These are phyloP conservation scores for Saussurea involucrata DNA, from an alignment of 129 eudicot genomes.

Conservation along the genomic window DNA sequence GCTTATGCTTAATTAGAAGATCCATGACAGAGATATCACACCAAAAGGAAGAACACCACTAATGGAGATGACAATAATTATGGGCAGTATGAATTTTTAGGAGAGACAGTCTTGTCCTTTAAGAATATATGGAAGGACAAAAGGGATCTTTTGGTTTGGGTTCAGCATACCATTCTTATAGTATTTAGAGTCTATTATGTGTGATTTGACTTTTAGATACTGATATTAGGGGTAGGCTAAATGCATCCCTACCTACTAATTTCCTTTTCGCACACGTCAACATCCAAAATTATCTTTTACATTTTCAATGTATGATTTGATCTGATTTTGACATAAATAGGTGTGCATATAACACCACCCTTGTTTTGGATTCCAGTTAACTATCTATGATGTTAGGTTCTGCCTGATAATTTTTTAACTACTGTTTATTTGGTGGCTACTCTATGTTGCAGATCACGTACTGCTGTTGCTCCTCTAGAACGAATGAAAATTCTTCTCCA, in stretches of 20 bases:
- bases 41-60: background rate
- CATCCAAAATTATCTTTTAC: background rate
- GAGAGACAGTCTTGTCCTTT: background rate
- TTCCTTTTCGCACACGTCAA: background rate
- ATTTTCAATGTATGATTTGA: background rate
- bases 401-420: background rate
- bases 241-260: background rate
- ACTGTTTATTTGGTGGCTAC: background rate
- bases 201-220: background rate
- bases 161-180: background rate
- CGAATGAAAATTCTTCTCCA: slow-evolving; percentile 76
- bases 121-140: background rate
- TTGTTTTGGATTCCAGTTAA: background rate
- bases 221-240: background rate
- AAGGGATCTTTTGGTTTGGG: background rate
- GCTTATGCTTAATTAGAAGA: background rate
- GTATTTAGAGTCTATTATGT: background rate
- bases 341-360: background rate
- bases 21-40: background rate
- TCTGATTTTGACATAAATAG: background rate
- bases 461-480: slow-evolving; percentile 92
- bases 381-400: background rate
- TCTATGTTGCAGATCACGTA: slow-evolving; percentile 65
- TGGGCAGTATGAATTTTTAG: background rate
- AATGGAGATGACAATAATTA: background rate